Base-by-base conservation (phyloP, 257 asterid species). In the Ballota nigra region DNA sequence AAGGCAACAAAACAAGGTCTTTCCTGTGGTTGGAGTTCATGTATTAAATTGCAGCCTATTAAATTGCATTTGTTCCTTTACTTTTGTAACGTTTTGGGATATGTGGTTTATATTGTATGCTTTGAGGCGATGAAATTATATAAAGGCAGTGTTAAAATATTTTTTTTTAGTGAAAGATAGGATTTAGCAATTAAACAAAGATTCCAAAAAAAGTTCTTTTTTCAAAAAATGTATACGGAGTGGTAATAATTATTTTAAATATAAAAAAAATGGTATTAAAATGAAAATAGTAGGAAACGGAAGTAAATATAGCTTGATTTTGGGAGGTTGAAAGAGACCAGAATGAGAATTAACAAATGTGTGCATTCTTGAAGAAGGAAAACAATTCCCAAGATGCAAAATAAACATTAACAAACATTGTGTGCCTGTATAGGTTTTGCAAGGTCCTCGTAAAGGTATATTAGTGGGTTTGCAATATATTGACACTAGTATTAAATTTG, bases 371-470 rank as follows among this genome's bases (percentile, higher is more conserved):
- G 6, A 57, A 12, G 63, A 57, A 10, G 49, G n/a, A 41, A 22
- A 56, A 57, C 3, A 24, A 15, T 23, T 24, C 31, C 36, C 31
- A 4, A 4, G 63, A 57, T 9, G 2, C 15, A 3, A 22, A 56
- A 56, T 4, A 6, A 55, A 24, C 34, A 57, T 57, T 26, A 24
- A 23, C 36, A 57, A 24, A 23, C 31, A 57, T 13, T 57, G 63
- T 9, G 6, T 58, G 52, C 18, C 26, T 8, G 29, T 31, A 58
- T n/a, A 20, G 34, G 64, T 10, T 49, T 45, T 20, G 38, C 53
- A 31, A 41, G 68, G 69, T 66, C 55, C 56, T 55, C 12, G 45
- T 28, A 47, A 55, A 53, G 66, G 67, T 28, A 53, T 53, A 26
- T 56, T 45, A 24, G 31, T 28, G 33, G 66, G 45, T 53, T 31